Conservation (phyloP, 176 grass and related monocot species). For the Aegilops sharonensis region DNA sequence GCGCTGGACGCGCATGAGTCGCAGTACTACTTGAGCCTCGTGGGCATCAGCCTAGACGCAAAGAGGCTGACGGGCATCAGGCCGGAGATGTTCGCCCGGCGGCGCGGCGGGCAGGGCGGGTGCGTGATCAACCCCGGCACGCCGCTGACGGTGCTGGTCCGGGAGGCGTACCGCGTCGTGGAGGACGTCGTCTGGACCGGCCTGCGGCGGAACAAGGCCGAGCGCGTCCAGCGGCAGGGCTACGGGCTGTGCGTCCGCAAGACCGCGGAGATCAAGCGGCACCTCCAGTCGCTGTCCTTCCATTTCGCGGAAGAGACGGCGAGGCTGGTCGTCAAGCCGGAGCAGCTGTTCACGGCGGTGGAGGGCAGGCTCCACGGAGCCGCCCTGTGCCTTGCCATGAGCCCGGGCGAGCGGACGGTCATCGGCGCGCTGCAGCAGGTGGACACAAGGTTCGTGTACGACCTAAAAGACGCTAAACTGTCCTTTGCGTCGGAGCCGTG, state of each 20-base stretch:
- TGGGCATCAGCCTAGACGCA: background rate
- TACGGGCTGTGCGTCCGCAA: background rate
- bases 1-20: background rate
- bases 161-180: background rate
- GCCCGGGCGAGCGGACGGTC: background rate
- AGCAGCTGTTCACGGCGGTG: background rate
- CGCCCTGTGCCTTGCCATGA: background rate
- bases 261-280: background rate
- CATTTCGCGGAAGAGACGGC: background rate
- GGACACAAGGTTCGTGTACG: conserved; percentile 4
- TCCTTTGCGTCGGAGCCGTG: background rate
- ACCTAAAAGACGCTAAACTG: background rate
- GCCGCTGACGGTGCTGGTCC: background rate
- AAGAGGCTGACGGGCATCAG: background rate
- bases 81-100: background rate
- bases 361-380: background rate
- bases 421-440: conserved; percentile 4
- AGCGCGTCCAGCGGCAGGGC: background rate
- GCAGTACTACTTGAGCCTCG: background rate
- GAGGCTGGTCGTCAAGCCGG: background rate
- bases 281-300: background rate
- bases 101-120: background rate
- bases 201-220: background rate
- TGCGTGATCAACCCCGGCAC: background rate
- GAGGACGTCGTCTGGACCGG: background rate